Conservation (phyloP, 2,329 filamentous ascomycete genomes). For the Cyphellophora attinorum region DNA sequence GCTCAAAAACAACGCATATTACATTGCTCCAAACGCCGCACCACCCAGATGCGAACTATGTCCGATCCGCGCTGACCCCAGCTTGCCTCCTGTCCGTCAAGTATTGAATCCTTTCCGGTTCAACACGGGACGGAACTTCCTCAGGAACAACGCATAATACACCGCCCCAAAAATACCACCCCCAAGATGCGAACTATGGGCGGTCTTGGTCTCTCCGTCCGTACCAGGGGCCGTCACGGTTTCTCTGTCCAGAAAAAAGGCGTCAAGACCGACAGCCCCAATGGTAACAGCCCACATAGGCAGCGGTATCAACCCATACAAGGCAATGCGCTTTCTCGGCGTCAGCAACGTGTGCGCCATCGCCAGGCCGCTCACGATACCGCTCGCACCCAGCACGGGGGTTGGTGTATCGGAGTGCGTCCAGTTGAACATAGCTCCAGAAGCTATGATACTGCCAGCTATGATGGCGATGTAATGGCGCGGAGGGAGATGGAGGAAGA, state of each 20-base stretch:
- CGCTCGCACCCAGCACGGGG: slow-evolving; percentile 3
- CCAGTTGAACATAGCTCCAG: neutral
- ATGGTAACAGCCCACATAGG: slow-evolving; percentile 3
- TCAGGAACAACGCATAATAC: slow-evolving; percentile 5
- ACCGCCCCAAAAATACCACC: slow-evolving; percentile 4
- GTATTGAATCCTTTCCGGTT: too few species aligned
- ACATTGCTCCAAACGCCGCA: too few species aligned
- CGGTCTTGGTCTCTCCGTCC: slow-evolving; percentile 1
- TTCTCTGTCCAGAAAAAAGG: slow-evolving; percentile 2
- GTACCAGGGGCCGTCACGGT: neutral
- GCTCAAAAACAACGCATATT: too few species aligned
- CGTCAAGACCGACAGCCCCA: slow-evolving; percentile 2
- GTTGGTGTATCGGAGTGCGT: neutral
- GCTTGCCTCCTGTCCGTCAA: too few species aligned
- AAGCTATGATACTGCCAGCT: neutral
- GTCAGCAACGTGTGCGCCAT: slow-evolving; percentile 3
- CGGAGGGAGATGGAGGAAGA: slow-evolving; percentile 1
- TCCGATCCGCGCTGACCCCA: too few species aligned
- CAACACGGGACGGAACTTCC: slow-evolving; percentile 4
- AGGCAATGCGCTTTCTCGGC: neutral
- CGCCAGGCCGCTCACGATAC: slow-evolving; percentile 3
- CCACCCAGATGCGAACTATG: too few species aligned
- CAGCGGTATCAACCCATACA: slow-evolving; percentile 1
- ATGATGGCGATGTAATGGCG: slow-evolving; percentile 2
- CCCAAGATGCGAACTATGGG: slow-evolving; percentile 4